These are phyloP conservation scores for Aphanomyces invadans DNA, from an alignment of 352 stramenopile genomes.

Conservation along the genomic window DNA sequence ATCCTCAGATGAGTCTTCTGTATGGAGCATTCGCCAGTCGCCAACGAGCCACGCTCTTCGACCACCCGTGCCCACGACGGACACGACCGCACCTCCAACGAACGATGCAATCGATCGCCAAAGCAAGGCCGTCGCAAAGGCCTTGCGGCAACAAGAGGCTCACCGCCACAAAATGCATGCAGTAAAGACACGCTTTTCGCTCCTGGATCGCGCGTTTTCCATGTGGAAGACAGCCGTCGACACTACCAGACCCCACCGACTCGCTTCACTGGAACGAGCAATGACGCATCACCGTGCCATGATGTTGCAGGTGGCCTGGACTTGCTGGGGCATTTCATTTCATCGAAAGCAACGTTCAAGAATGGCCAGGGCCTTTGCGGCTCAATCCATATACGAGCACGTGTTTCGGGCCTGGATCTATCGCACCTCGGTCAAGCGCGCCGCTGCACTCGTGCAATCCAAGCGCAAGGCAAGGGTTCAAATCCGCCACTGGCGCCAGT, in stretches of 20 bases:
- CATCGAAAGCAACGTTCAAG: neutral
- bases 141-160: neutral
- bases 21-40: neutral
- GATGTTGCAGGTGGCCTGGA: neutral
- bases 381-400: neutral
- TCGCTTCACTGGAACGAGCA: neutral
- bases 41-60: neutral
- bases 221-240: neutral
- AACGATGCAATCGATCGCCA: neutral
- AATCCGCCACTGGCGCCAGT: neutral
- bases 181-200: neutral
- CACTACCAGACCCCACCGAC: neutral
- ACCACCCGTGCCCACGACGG: neutral
- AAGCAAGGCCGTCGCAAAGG: neutral
- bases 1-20: neutral
- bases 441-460: neutral
- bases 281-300: neutral
- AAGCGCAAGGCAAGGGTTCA: neutral
- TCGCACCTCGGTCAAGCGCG: neutral
- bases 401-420: neutral
- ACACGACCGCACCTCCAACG: neutral
- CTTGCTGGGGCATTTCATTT: neutral
- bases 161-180: neutral
- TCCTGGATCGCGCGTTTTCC: neutral
- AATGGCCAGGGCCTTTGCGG: neutral